A percentile compares a stretch with the other conserved stretches of the same genome.
Conservation (phyloP, 306 rosid genomes). For the Vigna mungo region DNA sequence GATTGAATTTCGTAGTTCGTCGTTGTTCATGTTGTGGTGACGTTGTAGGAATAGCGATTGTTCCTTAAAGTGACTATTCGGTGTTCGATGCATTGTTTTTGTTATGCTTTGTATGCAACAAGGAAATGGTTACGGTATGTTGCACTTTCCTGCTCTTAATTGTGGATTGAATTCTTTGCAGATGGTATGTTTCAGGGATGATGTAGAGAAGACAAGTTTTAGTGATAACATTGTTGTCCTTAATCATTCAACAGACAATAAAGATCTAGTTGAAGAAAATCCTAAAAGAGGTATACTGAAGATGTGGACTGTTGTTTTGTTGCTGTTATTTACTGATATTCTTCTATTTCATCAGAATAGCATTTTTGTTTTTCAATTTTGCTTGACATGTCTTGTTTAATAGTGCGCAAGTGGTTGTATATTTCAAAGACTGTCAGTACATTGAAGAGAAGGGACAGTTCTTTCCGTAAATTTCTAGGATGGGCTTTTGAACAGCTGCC, state of each 20-base stretch:
- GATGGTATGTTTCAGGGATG: constrained; percentile 64
- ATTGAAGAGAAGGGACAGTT: constrained; percentile 73
- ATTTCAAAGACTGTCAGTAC: constrained; percentile 57
- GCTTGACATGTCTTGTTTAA: constrained; percentile 42
- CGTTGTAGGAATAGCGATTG: constrained; percentile 8
- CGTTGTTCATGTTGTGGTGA: constrained; percentile 12
- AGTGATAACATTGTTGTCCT: constrained; percentile 57
- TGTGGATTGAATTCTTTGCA: constrained; percentile 46
- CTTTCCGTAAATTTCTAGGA: constrained; percentile 62
- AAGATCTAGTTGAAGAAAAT: constrained; percentile 44
- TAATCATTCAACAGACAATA: constrained; percentile 43
- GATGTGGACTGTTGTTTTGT: constrained; percentile 26
- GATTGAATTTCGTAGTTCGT: constrained; percentile 10
- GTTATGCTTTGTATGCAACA: constrained; percentile 1
- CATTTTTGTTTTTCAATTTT: constrained; percentile 24
- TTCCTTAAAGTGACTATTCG: neutral
- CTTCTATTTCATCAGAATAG: neutral
- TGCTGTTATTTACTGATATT: constrained; percentile 31
- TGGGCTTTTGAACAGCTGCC: constrained; percentile 60
- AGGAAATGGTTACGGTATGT: neutral
- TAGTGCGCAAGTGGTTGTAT: constrained; percentile 60
- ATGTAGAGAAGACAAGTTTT: constrained; percentile 51
- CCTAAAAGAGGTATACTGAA: constrained; percentile 56
- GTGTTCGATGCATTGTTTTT: constrained; percentile 1
- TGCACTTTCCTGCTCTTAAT: constrained; percentile 39